Base-by-base conservation (phyloP, 495 filamentous ascomycete species). In the Opeltia flavorubescens region DNA sequence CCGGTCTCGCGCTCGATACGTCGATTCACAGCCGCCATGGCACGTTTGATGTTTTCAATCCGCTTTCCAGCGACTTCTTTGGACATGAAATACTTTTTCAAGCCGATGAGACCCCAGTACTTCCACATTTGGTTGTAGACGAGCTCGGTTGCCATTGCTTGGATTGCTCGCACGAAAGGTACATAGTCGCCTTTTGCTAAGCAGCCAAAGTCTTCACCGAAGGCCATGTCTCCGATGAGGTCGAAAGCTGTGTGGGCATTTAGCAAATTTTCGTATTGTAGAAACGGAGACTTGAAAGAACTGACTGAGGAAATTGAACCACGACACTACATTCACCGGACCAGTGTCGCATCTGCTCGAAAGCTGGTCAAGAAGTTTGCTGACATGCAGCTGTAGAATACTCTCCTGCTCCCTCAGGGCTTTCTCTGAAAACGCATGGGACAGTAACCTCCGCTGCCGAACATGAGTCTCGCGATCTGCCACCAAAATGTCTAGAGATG, bases 241-340 rank as follows among this genome's bases (percentile, higher is more conserved):
- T 81, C 75, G 50, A 80, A 80, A 0, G 74, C 73, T 4, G 62
- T 62, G n/a, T n/a, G n/a, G n/a, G n/a, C n/a, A n/a, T n/a, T n/a
- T n/a, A n/a, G n/a, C n/a, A n/a, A n/a, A n/a, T n/a, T n/a, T n/a
- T n/a, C n/a, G n/a, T n/a, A n/a, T n/a, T n/a, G n/a, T n/a, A n/a
- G n/a, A n/a, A n/a, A n/a, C n/a, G n/a, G n/a, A n/a, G n/a, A n/a
- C n/a, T n/a, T n/a, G n/a, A n/a, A n/a, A n/a, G n/a, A n/a, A n/a
- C n/a, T n/a, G n/a, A n/a, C n/a, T n/a, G n/a, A n/a, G n/a, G 12
- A 62, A 73, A 47, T 75, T 74, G 44, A 65, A 68, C 71, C 64
- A 69, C 3, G 59, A 50, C 9, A 58, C 59, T 20, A 77, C 60
- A 50, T 77, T 62, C 24, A 66, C 25, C 38, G 45, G 29, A 1